Evolutionary conservation across 1,139 yeast species (phyloP), one percentile per base, ranked within the genome.

Genomic region (Blastobotrys illinoisensis): DNA sequence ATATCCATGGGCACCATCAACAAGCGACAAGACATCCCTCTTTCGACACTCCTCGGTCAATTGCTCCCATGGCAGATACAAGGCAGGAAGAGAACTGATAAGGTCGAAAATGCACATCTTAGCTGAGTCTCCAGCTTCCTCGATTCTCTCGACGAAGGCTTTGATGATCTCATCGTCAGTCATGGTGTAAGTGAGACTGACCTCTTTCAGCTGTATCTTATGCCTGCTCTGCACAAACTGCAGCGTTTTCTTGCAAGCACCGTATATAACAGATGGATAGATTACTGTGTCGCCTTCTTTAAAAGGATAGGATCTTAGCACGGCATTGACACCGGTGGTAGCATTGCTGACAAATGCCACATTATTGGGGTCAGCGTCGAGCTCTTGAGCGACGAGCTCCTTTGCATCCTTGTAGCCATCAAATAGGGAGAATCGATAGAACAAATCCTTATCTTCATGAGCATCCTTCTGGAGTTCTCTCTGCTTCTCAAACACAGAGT

Each of bases 1-100:
- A 44, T 81, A 74, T 0, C 82, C 79, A 65, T 86, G 93, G 2
- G 93, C 90, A 11, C 86, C 93, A 65, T 86, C 95, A 32, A 86
- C 76, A 47, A 83, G 68, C 2, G 88, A 80, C 48, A 83, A 61
- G 5, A 81, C 79, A 9, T 70, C 68, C 56, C 80, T 70, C 51
- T 79, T 66, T 14, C 71, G 69, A 62, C 88, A 82, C 49, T 80
- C 67, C n/a, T 67, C 60, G 2, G 76, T 73, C 54, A 85, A 62
- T 55, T 73, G 65, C 56, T 77, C 77, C 67, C 76, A 85, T 0
- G 95, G 93, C 45, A 84, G 65, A 23, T 72, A 65, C 9, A 78
- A 78, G 1, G 85, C 86, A 0, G 93, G 93, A 79, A 79, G 76
- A 1, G 90, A 84, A 16, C 80, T 70, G 28, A 85, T 77, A 11